Evolutionary conservation across 176 grass and related monocot genomes (phyloP).

Genomic region (Rhynchospora tenuis): DNA sequence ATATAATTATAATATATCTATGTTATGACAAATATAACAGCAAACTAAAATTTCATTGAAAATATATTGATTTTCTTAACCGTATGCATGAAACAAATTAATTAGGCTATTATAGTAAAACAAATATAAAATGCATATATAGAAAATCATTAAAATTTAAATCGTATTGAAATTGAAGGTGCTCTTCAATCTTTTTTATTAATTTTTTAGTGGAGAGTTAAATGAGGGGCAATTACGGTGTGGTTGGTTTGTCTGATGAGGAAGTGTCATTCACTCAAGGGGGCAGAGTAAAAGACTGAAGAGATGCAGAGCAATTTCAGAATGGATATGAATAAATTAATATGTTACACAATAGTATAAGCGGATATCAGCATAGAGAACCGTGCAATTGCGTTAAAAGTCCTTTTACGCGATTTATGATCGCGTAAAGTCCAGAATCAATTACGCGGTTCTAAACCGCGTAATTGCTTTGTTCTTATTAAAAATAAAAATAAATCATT

Average conservation of each 20-base stretch:
- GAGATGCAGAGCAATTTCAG: neutral
- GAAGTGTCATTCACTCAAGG: constrained; percentile 24
- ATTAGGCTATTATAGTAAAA: neutral
- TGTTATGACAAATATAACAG: neutral
- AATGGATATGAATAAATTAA: constrained; percentile 9
- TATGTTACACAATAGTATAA: constrained; percentile 7
- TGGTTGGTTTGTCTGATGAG: constrained; percentile 24
- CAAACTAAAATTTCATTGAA: neutral
- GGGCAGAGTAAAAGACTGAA: constrained; percentile 24
- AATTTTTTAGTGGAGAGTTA: neutral
- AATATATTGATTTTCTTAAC: neutral
- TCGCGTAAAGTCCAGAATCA: no score
- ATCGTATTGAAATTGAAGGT: neutral
- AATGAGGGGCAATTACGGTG: constrained; percentile 6
- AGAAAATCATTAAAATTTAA: neutral
- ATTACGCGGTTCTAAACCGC: no score
- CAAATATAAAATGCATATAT: neutral
- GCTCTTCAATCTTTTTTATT: neutral
- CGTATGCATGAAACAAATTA: neutral
- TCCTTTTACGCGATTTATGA: no score
- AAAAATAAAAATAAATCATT: no score
- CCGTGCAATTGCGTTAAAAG: no score
- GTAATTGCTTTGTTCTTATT: no score
- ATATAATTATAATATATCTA: neutral
- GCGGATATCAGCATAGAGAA: neutral